A percentile compares a stretch with the other conserved stretches of the same genome.
Conservation (phyloP, 257 asterid species). For the Osmanthus fragrans region DNA sequence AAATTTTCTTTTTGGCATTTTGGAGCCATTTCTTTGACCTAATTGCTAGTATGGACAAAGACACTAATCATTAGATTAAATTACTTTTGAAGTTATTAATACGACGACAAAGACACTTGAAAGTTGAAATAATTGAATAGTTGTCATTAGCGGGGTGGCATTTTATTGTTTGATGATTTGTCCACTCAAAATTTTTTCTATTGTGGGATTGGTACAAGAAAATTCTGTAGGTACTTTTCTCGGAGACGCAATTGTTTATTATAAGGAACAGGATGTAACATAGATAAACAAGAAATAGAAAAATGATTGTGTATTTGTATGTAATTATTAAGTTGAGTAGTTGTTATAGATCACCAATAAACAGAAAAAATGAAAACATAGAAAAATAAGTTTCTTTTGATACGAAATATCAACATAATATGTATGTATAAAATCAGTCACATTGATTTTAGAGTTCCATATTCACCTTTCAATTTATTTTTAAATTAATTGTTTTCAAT, state of each 20-base stretch:
- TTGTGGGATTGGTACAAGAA: not conserved
- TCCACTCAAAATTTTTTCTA: not conserved
- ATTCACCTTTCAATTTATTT: too few species aligned
- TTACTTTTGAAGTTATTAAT: not conserved
- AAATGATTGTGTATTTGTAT: not conserved
- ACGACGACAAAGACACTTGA: not conserved
- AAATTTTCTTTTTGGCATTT: not conserved
- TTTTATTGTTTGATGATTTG: not conserved
- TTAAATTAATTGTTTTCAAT: too few species aligned
- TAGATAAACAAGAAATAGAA: too few species aligned
- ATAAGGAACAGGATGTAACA: too few species aligned
- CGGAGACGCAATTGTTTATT: not conserved
- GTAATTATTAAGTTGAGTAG: not conserved
- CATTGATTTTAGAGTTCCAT: too few species aligned
- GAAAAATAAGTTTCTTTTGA: too few species aligned
- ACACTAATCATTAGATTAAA: not conserved
- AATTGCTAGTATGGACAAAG: too few species aligned
- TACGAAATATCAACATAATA: too few species aligned
- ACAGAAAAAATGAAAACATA: too few species aligned
- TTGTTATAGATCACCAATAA: not conserved
- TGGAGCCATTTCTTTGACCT: too few species aligned
- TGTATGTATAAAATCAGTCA: too few species aligned
- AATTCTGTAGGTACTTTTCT: not conserved
- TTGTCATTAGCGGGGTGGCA: not conserved
- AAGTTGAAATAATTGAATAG: not conserved